Evolutionary conservation across 805 yeast genomes (phyloP), one percentile per base, ranked within the genome.

Genomic region (Starmera pachycereana): DNA sequence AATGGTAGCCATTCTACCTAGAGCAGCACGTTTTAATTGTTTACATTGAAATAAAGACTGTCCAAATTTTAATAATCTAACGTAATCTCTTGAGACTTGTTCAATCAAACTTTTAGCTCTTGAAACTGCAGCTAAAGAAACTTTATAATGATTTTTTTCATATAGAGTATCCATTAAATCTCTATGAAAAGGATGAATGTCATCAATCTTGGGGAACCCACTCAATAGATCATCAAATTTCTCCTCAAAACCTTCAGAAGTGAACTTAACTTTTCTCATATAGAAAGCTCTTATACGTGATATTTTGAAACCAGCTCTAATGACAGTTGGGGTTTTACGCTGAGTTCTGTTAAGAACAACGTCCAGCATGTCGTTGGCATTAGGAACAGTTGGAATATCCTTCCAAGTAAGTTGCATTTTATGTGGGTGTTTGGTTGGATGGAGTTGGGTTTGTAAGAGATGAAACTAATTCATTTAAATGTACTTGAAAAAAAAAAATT

Each of bases 1-100:
- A 56, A 92, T 88, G 30, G 99, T 92, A 41, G 98, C 99, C 99
- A 92, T 92, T 68, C 99, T 84, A 73, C 99, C 99, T 54, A 92
- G 69, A 29, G 97, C 99, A 51, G 99, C 99, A 59, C 97, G 77
- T 66, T 92, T 92, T 61, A 92, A 78, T 70, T 92, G 98, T 68
- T 92, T 92, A 76, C 99, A 92, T 71, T 94, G 99, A 68, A 88
- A 92, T 48, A 92, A 70, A 34, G 97, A 89, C 71, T 92, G 98
- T 55, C 98, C 98, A 58, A 89, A 92, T 69, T 92, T 92, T 58
- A 92, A 72, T 53, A 92, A 75, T 60, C 99, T 78, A 48, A 81
- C 82, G 62, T 92, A 92, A 69, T 92, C 99, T 66, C 98, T 76
- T 18, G 96, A 74, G 34, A 92, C 97, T 66, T 89, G 96, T 66